Evolutionary conservation across 768 basidiomycete species (phyloP).

Genomic region (Postia placenta): DNA sequence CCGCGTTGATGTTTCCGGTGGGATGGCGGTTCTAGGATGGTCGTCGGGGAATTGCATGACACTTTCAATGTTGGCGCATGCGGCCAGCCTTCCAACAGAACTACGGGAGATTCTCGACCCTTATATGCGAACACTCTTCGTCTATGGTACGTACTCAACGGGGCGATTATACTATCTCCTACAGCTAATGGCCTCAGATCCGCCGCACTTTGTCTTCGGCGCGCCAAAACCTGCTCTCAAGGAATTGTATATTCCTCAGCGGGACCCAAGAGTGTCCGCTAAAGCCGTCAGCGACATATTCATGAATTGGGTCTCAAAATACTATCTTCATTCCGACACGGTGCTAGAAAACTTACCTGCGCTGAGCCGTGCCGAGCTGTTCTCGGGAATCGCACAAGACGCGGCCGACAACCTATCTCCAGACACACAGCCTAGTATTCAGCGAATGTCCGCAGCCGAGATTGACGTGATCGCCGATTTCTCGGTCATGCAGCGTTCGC

Average conservation of each 20-base stretch:
- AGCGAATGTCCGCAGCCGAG: not conserved
- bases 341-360: not conserved
- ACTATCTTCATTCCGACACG: not conserved
- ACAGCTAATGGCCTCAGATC: not conserved
- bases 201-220: not conserved
- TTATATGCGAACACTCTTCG: conserved; percentile 1
- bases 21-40: conserved; percentile 25
- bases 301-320: not conserved
- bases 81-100: not conserved
- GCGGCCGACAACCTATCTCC: not conserved
- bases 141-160: conserved; percentile 4
- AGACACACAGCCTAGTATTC: not conserved
- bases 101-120: not conserved
- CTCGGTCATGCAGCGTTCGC: not conserved
- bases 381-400: not conserved
- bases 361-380: not conserved
- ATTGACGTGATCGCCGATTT: not conserved
- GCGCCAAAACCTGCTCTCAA: not conserved
- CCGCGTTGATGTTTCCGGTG: conserved; percentile 12
- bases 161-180: not conserved
- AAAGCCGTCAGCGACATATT: too few relatives aligned
- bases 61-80: conserved; percentile 14
- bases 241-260: not conserved
- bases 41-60: conserved; percentile 26
- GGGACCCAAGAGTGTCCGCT: not conserved